Evolutionary conservation across 1,284 basidiomycete species (phyloP), one percentile per base, ranked within the genome.

Genomic region (Hemileia vastatrix): DNA sequence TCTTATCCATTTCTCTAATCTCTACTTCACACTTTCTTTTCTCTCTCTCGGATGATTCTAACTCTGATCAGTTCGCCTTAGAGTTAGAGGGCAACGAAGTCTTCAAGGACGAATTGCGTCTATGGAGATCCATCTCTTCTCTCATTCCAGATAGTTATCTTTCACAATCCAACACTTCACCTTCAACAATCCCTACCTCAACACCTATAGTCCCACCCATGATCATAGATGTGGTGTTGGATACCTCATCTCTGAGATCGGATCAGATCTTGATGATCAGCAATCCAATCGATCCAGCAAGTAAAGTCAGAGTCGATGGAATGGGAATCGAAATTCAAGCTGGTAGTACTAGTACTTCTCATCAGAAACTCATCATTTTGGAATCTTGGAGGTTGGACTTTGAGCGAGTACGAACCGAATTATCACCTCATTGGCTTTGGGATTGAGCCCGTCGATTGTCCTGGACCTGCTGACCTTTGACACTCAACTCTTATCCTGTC

Each of bases 1-100:
- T 27, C 27, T 27, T 27, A 27, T 27, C 27, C 48, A 50, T 50
- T 31, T 23, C 48, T 27, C 24, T 31, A 50, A 23, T 31, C 32
- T 50, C 48, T 31, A 27, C 48, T 50, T 23, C 48, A 9, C 32
- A 23, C 11, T 50, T 31, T 23, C 48, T 31, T 9, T 9, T 9
- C 15, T 50, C 48, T n/a, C 32, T 31, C 48, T 50, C 15, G 48
- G 24, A 50, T 50, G 48, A 27, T 31, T 27, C 24, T 50, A 50
- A 50, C 15, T 11, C 48, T 27, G n/a, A n/a, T n/a, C 70, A 75
- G 76, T 77, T 77, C 67, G 75, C 72, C 54, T 67, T 77, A 47
- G 76, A 76, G 36, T 68, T 76, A 1, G 70, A 72, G 4, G 76
- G 76, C 31, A 68, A 60, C 13, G 71, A 75, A 32, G 58, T 70